Evolutionary conservation across 2,329 filamentous ascomycete genomes (phyloP), one percentile per base, ranked within the genome.

Genomic region (Penicillium verrucosum): DNA sequence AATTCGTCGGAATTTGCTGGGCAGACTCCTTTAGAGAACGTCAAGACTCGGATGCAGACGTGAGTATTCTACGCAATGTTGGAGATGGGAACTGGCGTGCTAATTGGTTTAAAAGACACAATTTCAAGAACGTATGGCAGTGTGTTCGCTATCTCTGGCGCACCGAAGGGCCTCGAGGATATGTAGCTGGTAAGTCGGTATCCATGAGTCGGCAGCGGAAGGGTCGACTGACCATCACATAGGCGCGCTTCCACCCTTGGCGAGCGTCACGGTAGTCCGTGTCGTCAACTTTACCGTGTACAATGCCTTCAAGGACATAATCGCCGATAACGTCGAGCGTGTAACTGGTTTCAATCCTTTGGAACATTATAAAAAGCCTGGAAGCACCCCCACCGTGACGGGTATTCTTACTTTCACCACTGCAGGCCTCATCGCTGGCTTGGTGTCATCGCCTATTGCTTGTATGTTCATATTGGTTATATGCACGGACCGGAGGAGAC

Each of bases 21-120:
- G 18, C 57, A 79, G 77, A 78, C 77, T 45, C 77, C 77, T 37
- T 60, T 79, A 49, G 77, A 80, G 58, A 80, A 80, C 60, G 61
- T 79, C 57, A 80, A 80, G 63, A 78, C 77, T 47, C 77, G 77
- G 34, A 79, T 80, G 77, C 77, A 80, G 68, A 78, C 77, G 77
- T 79, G 66, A 64, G 75, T 68, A 9, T 21, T 8, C 18, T 5
- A 40, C 5, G 25, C 25, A 14, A 12, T 7, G n/a, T 52, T 25
- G 8, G 8, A 42, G 40, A 9, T 29, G 10, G 40, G 9, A 50
- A 48, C n/a, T 16, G 30, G 32, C 51, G 60, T 48, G 58, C 43
- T 48, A 42, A 54, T 46, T 47, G 10, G 27, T 25, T 10, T 21
- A 40, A 32, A 51, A 79, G 77, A 9, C 75, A 78, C 62, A 74